Base-by-base conservation (phyloP, 2,329 filamentous ascomycete species). In the Claviceps pazoutovae region DNA sequence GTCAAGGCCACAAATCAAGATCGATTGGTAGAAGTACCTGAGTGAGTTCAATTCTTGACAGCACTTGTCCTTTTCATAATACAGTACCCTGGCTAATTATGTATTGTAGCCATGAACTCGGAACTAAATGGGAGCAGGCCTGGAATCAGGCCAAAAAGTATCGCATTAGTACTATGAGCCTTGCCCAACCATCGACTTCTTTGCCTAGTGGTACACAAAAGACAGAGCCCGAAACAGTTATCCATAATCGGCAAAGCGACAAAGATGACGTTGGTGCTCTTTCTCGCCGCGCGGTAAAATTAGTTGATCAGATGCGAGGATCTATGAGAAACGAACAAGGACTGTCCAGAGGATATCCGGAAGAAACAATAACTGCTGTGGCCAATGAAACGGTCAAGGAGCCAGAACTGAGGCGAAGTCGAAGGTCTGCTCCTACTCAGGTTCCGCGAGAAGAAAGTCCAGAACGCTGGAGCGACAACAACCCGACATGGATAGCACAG, bases 401-500 rank as follows among this genome's bases (percentile, higher is more conserved):
- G 48, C 53, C 56, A 9, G 51, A 50, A 39, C 59, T 58, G 5
- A 59, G 64, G 19, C 60, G 58, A 30, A 64, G 59, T 19, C 61
- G 58, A 48, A 60, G 52, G 16, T 51, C 57, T 42, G 58, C 58
- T 13, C 56, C 57, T 37, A 43, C 42, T 6, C 30, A 48, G n/a
- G 30, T 49, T 11, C 42, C 48, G 19, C 53, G 51, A 13, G 51
- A 59, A 30, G 54, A 5, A 21, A 58, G 46, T 8, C 60, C 57
- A 11, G 55, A 62, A 44, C 51, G 53, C n/a, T 84, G 79, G 80
- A 78, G 78, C 1, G 58, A 61, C 6, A 54, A 66, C 26, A 69
- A 83, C 56, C 68, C 68, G 6, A 64, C 64, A 2, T 84, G 80
- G 80, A 64, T 64, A 37, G 65, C 66, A 16, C 54, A 66, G 0